Evolutionary conservation across 805 yeast species (phyloP).

Genomic region (Teunomyces atbi): DNA sequence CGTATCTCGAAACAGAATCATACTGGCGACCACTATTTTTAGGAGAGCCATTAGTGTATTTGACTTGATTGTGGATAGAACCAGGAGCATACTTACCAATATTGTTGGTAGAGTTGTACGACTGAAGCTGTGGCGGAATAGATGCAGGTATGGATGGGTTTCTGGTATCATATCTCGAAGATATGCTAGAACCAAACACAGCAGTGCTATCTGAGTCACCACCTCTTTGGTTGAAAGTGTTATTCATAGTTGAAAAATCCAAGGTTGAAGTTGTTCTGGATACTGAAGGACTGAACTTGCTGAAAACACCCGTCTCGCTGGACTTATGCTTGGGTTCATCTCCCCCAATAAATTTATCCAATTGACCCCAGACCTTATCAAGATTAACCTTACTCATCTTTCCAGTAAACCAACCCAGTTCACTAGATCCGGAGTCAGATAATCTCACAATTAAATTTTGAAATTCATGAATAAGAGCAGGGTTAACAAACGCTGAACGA

Average conservation of each 20-base stretch:
- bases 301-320: conserved; percentile 57
- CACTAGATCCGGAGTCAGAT: conserved; percentile 40
- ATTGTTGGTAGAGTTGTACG: conserved; percentile 6
- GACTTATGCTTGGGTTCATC: conserved; percentile 44
- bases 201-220: conserved; percentile 8
- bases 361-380: conserved; percentile 85
- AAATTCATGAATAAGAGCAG: conserved; percentile 26
- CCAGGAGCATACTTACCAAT: conserved; percentile 7
- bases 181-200: conserved; percentile 3
- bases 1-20: conserved; percentile 13
- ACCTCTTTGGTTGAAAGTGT: conserved; percentile 3
- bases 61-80: neutral
- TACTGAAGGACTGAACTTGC: conserved; percentile 68
- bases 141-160: neutral
- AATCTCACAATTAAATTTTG: conserved; percentile 44
- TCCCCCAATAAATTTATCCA: conserved; percentile 90
- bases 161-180: conserved; percentile 11
- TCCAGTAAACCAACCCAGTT: conserved; percentile 71
- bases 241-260: conserved; percentile 27
- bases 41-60: conserved; percentile 4
- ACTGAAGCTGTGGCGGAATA: conserved; percentile 6
- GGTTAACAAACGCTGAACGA: conserved; percentile 26
- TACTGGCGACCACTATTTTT: neutral
- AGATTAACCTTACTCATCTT: conserved; percentile 57
- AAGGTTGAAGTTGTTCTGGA: conserved; percentile 51